Conservation (phyloP, 345 rosid species). For the Clausena lansium region DNA sequence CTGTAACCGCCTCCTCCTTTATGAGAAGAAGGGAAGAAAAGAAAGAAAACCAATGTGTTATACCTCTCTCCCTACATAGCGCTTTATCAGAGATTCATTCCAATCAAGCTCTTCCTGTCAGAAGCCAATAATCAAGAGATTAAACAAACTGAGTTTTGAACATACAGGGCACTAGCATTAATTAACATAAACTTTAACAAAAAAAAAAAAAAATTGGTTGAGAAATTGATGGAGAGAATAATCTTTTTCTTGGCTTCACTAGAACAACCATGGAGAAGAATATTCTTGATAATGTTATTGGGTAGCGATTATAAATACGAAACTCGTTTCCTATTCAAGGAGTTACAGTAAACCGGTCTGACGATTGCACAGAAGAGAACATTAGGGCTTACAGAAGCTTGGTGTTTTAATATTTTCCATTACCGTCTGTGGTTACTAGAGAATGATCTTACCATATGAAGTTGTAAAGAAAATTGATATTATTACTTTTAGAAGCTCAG, state of each 20-base stretch:
- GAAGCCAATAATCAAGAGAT: slow-evolving; percentile 8
- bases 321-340: not conserved
- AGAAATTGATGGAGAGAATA: not conserved
- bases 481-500: not conserved
- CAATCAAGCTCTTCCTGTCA: slow-evolving; percentile 86
- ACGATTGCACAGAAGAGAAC: not conserved
- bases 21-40: not conserved
- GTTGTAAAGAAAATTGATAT: not conserved
- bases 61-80: slow-evolving; percentile 89
- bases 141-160: slow-evolving; percentile 6
- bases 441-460: not conserved
- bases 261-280: not conserved
- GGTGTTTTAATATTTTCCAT: not conserved
- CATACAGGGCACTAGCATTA: not conserved
- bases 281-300: not conserved
- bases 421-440: not conserved
- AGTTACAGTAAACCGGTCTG: not conserved
- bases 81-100: slow-evolving; percentile 64
- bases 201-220: not conserved
- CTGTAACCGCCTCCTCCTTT: not conserved
- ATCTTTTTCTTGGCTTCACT: not conserved
- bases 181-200: not conserved
- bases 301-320: not conserved
- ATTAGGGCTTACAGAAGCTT: not conserved
- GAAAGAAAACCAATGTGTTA: not conserved